These are phyloP conservation scores for Candida glucosophila DNA, from an alignment of 1,139 yeast species.

Conservation along the genomic window DNA sequence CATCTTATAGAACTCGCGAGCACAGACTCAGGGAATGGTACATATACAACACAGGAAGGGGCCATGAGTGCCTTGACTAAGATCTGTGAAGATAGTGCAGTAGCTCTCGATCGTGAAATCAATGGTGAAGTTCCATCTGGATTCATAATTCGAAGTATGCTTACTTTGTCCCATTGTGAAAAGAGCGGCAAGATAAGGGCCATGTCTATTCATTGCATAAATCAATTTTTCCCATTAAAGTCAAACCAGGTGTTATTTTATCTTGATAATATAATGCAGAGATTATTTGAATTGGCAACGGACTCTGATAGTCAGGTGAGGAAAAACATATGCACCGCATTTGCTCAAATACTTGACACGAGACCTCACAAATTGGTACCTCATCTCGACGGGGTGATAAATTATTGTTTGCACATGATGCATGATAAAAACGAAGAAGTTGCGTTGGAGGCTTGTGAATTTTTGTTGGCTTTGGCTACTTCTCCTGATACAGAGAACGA, in stretches of 20 bases:
- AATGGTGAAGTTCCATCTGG: constrained; percentile 64
- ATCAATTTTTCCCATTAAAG: constrained; percentile 64
- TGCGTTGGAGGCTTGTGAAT: constrained; percentile 89
- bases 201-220: constrained; percentile 62
- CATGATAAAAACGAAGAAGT: constrained; percentile 57
- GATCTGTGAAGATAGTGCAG: constrained; percentile 78
- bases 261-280: constrained; percentile 56
- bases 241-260: constrained; percentile 57
- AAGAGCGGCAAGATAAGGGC: constrained; percentile 46
- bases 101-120: constrained; percentile 49
- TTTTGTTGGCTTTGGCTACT: constrained; percentile 69
- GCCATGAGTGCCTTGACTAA: constrained; percentile 78
- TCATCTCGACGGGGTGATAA: constrained; percentile 76
- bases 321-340: constrained; percentile 70
- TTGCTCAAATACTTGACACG: constrained; percentile 63
- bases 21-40: constrained; percentile 24
- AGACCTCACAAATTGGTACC: constrained; percentile 77
- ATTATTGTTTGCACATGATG: constrained; percentile 77
- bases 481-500: constrained; percentile 39
- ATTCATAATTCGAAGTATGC: constrained; percentile 57
- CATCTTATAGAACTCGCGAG: constrained; percentile 53
- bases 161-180: constrained; percentile 44
- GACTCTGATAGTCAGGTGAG: constrained; percentile 57
- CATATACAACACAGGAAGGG: constrained; percentile 39
- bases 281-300: constrained; percentile 56